Percentiles rank a stretch among this genome's conserved stretches.
Conservation (phyloP, 1,284 basidiomycete genomes). For the Chalciporus piperatoides region DNA sequence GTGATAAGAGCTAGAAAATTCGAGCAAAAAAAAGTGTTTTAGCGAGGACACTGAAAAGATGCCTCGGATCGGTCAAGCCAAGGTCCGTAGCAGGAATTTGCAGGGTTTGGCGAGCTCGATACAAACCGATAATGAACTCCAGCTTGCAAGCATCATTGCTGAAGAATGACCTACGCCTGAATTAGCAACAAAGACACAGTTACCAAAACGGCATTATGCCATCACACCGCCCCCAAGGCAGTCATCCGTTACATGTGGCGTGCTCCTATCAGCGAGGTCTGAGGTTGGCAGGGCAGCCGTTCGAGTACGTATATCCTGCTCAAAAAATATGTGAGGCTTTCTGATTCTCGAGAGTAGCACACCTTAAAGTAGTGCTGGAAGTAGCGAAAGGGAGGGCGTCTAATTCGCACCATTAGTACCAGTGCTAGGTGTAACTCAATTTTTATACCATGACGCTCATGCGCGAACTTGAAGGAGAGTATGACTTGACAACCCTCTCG, state of each 20-base stretch:
- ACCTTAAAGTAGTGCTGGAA: neutral
- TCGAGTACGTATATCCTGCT: too few species aligned
- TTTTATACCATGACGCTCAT: too few species aligned
- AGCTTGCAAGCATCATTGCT: neutral
- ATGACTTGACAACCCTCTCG: neutral
- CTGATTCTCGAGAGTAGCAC: neutral
- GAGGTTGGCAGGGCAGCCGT: neutral
- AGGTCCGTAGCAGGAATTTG: neutral
- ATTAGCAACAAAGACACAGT: neutral
- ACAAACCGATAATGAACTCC: neutral
- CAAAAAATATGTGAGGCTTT: neutral
- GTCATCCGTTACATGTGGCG: neutral
- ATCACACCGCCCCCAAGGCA: neutral
- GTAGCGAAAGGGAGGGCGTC: neutral
- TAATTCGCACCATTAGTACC: neutral
- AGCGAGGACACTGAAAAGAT: neutral
- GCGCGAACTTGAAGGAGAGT: too few species aligned
- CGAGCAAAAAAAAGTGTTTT: neutral
- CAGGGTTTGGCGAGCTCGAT: neutral
- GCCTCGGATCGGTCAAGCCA: neutral
- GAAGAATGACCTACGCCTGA: neutral
- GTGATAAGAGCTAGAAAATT: slow-evolving; percentile 10
- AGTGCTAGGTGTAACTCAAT: neutral
- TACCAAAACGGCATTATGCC: neutral
- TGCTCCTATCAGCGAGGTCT: neutral